Conservation (phyloP, 495 filamentous ascomycete species). For the Xanthoparmelia taractica region DNA sequence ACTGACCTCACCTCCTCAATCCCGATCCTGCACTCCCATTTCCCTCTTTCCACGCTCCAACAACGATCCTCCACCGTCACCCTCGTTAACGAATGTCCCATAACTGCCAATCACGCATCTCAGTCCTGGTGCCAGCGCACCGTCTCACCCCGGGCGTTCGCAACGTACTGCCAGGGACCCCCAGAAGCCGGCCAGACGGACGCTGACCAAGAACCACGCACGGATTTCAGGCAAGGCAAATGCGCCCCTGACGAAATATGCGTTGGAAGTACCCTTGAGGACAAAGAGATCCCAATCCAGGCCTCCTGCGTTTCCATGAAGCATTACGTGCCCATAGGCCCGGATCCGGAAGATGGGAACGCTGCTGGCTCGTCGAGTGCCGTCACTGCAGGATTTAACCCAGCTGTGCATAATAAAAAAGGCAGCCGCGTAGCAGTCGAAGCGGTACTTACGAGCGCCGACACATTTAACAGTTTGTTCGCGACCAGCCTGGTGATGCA, state of each 20-base stretch:
- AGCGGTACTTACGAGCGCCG: neutral
- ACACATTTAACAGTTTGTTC: neutral
- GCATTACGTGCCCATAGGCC: neutral
- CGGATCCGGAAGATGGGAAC: neutral
- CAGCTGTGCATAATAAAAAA: neutral
- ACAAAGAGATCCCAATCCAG: neutral
- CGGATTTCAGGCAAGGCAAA: neutral
- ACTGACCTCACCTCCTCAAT: neutral
- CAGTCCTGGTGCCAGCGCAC: neutral
- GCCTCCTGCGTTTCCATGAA: neutral
- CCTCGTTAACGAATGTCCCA: neutral
- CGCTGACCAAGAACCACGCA: neutral
- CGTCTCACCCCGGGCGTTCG: neutral
- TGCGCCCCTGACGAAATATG: neutral
- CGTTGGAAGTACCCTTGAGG: neutral
- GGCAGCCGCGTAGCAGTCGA: neutral
- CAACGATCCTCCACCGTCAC: neutral
- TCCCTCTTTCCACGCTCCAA: neutral
- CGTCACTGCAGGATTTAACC: neutral
- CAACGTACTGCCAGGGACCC: neutral
- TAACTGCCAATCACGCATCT: too few species aligned
- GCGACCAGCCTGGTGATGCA: constrained; percentile 5
- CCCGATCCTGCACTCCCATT: neutral
- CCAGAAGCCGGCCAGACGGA: neutral
- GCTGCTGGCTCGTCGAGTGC: neutral